Conservation (phyloP, 371 early-diverging fungal species). For the Dichotomocladium elegans region DNA sequence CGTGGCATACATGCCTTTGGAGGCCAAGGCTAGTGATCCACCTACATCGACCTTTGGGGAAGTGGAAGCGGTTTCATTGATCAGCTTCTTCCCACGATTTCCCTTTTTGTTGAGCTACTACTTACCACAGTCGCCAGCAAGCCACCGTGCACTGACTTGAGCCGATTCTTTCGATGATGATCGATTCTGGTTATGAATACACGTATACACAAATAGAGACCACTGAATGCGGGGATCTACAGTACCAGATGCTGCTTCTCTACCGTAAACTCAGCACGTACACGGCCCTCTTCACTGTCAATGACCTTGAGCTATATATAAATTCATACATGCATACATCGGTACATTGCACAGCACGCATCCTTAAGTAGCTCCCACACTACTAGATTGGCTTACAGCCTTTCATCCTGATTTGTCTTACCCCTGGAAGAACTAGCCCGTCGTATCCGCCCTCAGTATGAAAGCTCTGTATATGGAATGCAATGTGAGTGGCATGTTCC, state of each 20-base stretch:
- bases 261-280: slow-evolving; percentile 46
- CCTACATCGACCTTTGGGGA: slow-evolving; percentile 43
- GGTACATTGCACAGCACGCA: background rate
- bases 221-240: no score
- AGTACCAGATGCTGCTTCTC: slow-evolving; percentile 54
- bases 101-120: background rate
- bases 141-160: slow-evolving; percentile 59
- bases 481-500: background rate
- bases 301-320: slow-evolving; percentile 38
- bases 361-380: no score
- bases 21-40: slow-evolving; percentile 60
- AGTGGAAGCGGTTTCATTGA: background rate
- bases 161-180: slow-evolving; percentile 42
- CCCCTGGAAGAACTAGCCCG: slow-evolving; percentile 39
- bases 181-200: background rate
- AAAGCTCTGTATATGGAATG: slow-evolving; percentile 24
- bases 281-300: slow-evolving; percentile 34
- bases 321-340: background rate
- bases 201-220: no score
- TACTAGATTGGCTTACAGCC: no score
- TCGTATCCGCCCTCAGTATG: slow-evolving; percentile 39
- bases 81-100: slow-evolving; percentile 41
- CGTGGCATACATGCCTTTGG: slow-evolving; percentile 56
- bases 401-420: slow-evolving; percentile 15
- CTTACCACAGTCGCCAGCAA: slow-evolving; percentile 54